Evolutionary conservation across 495 filamentous ascomycete genomes (phyloP).

Genomic region (Parathielavia hyrcaniae): DNA sequence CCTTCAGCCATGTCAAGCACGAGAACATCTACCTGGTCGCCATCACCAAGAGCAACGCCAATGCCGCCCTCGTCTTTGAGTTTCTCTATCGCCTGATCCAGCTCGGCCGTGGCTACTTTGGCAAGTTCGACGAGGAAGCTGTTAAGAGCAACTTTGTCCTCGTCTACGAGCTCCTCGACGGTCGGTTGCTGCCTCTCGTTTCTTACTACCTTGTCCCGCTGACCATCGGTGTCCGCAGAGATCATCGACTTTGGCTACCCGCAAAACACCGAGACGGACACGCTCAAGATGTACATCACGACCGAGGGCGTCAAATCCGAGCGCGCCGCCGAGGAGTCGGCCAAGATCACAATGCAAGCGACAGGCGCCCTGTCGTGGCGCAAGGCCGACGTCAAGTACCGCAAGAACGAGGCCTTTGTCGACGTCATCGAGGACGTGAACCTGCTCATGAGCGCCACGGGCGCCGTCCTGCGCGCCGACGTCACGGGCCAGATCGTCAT

Average conservation of each 20-base stretch:
- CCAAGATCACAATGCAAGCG: conserved; percentile 98
- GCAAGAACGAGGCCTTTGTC: conserved; percentile 98
- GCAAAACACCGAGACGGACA: conserved; percentile 98
- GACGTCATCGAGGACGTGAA: conserved; percentile 99
- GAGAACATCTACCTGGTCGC: conserved; percentile 99
- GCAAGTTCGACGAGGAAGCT: conserved; percentile 98
- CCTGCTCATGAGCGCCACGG: conserved; percentile 93
- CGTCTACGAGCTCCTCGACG: conserved; percentile 96
- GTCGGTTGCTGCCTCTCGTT: conserved; percentile 40
- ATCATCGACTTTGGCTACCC: conserved; percentile 99
- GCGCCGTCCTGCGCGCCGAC: conserved; percentile 91
- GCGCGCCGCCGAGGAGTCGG: conserved; percentile 83
- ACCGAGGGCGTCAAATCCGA: conserved; percentile 98
- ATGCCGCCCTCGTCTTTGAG: conserved; percentile 97
- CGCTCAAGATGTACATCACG: conserved; percentile 99
- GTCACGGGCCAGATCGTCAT: conserved; percentile 98
- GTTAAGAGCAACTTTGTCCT: conserved; percentile 99
- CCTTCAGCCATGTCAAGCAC: conserved; percentile 98
- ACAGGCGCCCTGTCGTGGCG: conserved; percentile 97
- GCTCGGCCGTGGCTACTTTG: conserved; percentile 93
- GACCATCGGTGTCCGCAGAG: conserved; percentile 48
- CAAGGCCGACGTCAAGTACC: conserved; percentile 94
- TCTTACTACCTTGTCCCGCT: background rate
- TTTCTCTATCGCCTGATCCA: conserved; percentile 89
- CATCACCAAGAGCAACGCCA: conserved; percentile 98